Conservation (phyloP, 2,329 filamentous ascomycete species). For the Epichloe typhina region DNA sequence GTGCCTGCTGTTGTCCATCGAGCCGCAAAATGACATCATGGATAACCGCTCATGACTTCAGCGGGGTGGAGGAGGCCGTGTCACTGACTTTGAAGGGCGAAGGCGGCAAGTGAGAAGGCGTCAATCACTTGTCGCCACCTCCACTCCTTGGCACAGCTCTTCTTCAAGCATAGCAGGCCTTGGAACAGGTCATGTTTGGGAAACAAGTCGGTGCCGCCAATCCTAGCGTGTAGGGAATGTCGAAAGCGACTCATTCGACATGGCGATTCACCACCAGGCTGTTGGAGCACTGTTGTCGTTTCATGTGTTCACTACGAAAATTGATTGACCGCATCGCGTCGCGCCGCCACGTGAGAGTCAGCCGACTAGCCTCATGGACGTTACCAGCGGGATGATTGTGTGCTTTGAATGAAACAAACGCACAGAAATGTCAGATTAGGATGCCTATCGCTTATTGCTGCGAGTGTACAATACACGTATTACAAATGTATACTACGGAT, state of each 20-base stretch:
- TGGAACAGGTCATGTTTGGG: background rate
- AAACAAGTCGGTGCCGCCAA: no score
- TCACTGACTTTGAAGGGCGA: slow-evolving; percentile 26
- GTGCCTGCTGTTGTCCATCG: background rate
- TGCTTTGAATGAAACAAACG: no score
- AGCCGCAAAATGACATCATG: slow-evolving; percentile 1
- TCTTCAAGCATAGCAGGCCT: background rate
- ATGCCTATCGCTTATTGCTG: background rate
- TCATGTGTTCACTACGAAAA: no score
- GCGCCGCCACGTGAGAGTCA: no score
- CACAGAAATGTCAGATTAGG: background rate
- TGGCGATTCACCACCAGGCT: no score
- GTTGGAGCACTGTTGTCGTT: no score
- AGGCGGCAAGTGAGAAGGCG: slow-evolving; percentile 42
- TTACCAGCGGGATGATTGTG: no score
- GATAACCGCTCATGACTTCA: background rate
- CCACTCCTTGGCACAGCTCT: slow-evolving; percentile 39
- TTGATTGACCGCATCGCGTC: no score
- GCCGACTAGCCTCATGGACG: no score
- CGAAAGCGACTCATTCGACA: background rate
- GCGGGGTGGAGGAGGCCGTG: no score
- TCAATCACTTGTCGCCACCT: slow-evolving; percentile 47
- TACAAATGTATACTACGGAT: background rate
- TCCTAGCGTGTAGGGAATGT: background rate
- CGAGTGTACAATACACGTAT: slow-evolving; percentile 1